Percentiles rank a stretch among this genome's conserved stretches.
phyloP scores from a whole-genome alignment of 345 rosid species.

The Corchorus olitorius region DNA sequence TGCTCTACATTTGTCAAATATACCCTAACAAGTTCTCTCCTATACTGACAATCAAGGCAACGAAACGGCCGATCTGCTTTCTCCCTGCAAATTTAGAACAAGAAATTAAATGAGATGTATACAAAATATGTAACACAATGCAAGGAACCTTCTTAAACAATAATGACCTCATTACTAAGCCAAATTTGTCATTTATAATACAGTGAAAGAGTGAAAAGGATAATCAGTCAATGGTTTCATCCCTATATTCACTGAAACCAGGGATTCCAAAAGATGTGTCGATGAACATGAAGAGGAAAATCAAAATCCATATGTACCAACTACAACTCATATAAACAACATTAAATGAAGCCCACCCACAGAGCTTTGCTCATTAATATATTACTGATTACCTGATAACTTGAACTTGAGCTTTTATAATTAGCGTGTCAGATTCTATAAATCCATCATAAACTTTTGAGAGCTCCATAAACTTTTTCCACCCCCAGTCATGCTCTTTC shows the following conservation, averaged over 20 bases:
- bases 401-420: conserved; percentile 94
- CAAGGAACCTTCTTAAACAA: neutral
- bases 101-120: neutral
- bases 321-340: neutral
- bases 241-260: neutral
- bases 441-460: conserved; percentile 83
- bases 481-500: conserved; percentile 97
- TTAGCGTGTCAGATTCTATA: conserved; percentile 77
- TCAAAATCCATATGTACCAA: neutral
- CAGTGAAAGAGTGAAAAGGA: neutral
- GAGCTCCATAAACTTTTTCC: conserved; percentile 95
- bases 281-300: neutral
- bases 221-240: neutral
- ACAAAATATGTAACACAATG: neutral
- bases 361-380: neutral
- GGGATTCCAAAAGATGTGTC: neutral
- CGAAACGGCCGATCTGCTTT: conserved; percentile 89
- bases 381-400: conserved; percentile 68
- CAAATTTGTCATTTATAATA: neutral
- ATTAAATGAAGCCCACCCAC: conserved; percentile 8
- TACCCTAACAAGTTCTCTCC: conserved; percentile 93
- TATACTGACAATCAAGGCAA: conserved; percentile 81
- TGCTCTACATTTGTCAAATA: conserved; percentile 88
- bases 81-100: conserved; percentile 56
- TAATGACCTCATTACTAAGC: neutral